A percentile compares a stretch with the other conserved stretches of the same genome.
phyloP scores from a whole-genome alignment of 768 basidiomycete genomes.

The Crepidotus variabilis region DNA sequence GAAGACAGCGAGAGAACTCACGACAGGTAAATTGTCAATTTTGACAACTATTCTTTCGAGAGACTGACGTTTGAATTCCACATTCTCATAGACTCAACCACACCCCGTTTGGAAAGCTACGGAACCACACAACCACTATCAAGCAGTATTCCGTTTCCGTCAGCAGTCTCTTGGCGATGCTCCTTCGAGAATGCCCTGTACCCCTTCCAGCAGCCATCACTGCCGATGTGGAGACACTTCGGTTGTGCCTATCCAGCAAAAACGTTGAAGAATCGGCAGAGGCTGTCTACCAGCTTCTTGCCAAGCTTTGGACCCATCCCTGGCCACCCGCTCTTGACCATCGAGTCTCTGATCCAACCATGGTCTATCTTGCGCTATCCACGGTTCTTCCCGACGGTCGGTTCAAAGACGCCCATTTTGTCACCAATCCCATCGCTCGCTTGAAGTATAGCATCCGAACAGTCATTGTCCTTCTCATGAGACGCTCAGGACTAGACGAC shows the following conservation, averaged over 20 bases:
- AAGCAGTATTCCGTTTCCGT: background rate
- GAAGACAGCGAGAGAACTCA: background rate
- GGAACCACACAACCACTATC: background rate
- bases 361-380: slow-evolving; percentile 1
- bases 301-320: background rate
- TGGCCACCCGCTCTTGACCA: background rate
- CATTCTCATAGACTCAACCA: background rate
- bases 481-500: background rate
- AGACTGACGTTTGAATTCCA: background rate
- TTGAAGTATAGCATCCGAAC: background rate
- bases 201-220: background rate
- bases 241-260: background rate
- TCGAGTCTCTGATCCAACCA: background rate
- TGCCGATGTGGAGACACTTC: background rate
- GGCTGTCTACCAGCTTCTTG: background rate
- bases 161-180: background rate
- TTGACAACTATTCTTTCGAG: background rate
- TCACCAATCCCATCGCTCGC: slow-evolving; percentile 1
- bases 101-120: background rate
- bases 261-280: background rate
- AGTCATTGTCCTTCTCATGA: background rate
- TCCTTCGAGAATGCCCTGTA: background rate
- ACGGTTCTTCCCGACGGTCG: background rate
- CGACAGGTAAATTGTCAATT: slow-evolving; percentile 10
- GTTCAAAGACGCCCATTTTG: background rate